Evolutionary conservation across 1,284 basidiomycete species (phyloP), one percentile per base, ranked within the genome.

Genomic region (Trametes versicolor): DNA sequence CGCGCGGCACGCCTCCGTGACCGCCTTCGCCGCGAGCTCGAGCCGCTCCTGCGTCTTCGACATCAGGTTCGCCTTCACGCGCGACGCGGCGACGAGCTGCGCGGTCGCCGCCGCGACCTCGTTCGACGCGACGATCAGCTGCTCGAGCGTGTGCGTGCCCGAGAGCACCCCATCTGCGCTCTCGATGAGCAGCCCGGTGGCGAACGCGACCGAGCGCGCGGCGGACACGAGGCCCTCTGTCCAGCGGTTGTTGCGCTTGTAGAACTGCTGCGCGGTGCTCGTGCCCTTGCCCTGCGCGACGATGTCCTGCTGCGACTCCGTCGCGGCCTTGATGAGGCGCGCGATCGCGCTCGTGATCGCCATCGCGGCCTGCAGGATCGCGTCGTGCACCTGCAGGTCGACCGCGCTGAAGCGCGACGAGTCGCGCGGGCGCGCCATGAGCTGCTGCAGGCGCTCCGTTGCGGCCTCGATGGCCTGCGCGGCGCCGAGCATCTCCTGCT

Each of bases 211-310:
- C 7, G 98, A 90, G 78, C 98, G 98, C 36, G 98, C 98, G 25
- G 98, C 98, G 36, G 96, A 98, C 72, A 99, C 97, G 70, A 99
- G 90, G 71, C 98, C 98, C 79, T 99, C 98, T 21, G 98, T 99
- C 98, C 98, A 99, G 67, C 98, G 89, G 80, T 99, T 99, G 89
- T 99, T 98, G 68, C 94, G 91, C 84, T 99, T 99, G 88, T 99
- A 99, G 87, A 99, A 99, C 75, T 99, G 97, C 79, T 98, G 96
- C 23, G 84, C 89, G 27, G 95, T 89, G 77, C 90, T 95, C 13
- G 95, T 92, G 6, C 97, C 97, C 78, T 90, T 94, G 68, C 98
- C 98, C 80, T 97, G 92, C 4, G 93, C 91, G 53, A 99, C 98
- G 68, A 99, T 99, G 81, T 99, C 98, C 77, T 98, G 90, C 79